These are phyloP conservation scores for Myrica gale DNA, from an alignment of 306 rosid species.

Conservation along the genomic window DNA sequence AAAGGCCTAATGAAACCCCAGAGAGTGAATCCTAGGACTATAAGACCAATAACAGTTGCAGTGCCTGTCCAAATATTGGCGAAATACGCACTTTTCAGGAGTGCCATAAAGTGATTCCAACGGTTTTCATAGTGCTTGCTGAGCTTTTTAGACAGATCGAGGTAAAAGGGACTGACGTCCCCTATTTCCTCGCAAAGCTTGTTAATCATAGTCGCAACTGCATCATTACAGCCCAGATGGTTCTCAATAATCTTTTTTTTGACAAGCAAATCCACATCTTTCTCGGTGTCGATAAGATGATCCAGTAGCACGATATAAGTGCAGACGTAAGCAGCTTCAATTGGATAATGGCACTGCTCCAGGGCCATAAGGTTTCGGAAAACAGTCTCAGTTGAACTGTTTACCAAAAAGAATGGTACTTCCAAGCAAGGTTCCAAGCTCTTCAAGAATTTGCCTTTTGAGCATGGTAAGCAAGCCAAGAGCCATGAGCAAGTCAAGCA, in stretches of 20 bases:
- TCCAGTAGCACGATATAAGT: conserved; percentile 25
- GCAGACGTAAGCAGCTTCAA: conserved; percentile 8
- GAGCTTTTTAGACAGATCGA: not conserved
- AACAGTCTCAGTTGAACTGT: conserved; percentile 8
- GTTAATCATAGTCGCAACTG: conserved; percentile 18
- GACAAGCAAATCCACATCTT: conserved; percentile 26
- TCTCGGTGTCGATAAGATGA: conserved; percentile 19
- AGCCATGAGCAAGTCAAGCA: not conserved
- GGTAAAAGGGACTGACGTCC: conserved; percentile 8
- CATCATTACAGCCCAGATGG: conserved; percentile 22
- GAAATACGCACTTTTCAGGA: conserved; percentile 13
- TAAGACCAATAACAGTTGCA: too few relatives aligned
- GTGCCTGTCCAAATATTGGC: too few relatives aligned
- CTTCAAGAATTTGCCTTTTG: not conserved
- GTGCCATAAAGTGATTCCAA: conserved; percentile 20
- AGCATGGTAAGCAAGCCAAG: not conserved
- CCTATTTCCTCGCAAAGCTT: conserved; percentile 15
- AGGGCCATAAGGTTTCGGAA: conserved; percentile 33
- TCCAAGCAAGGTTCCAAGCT: not conserved
- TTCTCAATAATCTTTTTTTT: conserved; percentile 17
- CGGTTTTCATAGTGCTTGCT: not conserved
- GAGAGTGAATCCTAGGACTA: too few relatives aligned
- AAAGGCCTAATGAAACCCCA: too few relatives aligned
- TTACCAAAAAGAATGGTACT: not conserved
- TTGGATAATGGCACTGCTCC: conserved; percentile 29